Conservation (phyloP, 1,284 basidiomycete species). For the Bjerkandera adusta region DNA sequence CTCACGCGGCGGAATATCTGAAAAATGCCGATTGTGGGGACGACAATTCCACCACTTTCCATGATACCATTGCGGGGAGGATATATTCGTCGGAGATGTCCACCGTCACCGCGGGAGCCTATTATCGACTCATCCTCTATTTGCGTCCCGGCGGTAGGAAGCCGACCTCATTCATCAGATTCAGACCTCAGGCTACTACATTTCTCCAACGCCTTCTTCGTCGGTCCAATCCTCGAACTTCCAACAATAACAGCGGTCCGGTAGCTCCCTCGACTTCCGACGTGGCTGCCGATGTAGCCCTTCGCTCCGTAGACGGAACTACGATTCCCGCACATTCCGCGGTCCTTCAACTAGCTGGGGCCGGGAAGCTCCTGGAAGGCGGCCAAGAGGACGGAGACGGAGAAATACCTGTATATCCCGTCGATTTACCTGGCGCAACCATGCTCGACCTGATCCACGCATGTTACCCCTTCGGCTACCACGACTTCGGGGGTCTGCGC, state of each 20-base stretch:
- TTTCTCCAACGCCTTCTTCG: too few relatives aligned
- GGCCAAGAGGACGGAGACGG: background rate
- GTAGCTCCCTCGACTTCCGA: too few relatives aligned
- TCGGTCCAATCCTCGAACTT: too few relatives aligned
- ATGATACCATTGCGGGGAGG: background rate
- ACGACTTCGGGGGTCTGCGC: too few relatives aligned
- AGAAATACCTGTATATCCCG: too few relatives aligned
- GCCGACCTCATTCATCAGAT: background rate
- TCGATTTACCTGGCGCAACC: too few relatives aligned
- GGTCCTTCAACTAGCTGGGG: background rate
- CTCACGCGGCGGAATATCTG: background rate
- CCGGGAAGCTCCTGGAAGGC: background rate
- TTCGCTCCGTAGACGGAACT: too few relatives aligned
- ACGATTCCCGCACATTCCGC: too few relatives aligned
- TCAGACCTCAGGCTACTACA: too few relatives aligned
- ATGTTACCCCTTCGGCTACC: slow-evolving; percentile 10
- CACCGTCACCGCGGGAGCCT: background rate
- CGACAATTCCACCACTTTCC: background rate
- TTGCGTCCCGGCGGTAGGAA: background rate
- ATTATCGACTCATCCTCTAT: background rate
- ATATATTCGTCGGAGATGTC: background rate
- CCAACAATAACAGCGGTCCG: too few relatives aligned
- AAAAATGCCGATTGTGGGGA: background rate
- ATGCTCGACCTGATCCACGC: too few relatives aligned
- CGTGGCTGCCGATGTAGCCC: too few relatives aligned